A percentile compares a stretch with the other conserved stretches of the same genome.
phyloP scores from a whole-genome alignment of 2,329 filamentous ascomycete genomes.

The Hypomyces perniciosus region DNA sequence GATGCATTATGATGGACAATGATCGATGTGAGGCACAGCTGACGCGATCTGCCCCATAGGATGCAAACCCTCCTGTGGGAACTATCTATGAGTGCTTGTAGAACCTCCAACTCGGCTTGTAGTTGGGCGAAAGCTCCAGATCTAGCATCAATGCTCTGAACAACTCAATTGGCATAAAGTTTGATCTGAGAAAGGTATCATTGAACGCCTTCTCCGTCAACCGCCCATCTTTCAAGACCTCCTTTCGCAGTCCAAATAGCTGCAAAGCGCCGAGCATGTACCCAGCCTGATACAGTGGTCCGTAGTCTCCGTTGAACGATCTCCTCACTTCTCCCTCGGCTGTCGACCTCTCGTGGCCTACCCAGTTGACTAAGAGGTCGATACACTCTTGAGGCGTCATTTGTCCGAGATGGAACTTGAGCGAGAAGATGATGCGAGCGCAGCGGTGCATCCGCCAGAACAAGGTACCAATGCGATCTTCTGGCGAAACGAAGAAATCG shows the following conservation, averaged over 20 bases:
- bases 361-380: conserved; percentile 48
- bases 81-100: conserved; percentile 23
- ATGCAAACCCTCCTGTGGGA: background rate
- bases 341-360: conserved; percentile 53
- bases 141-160: conserved; percentile 42
- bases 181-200: conserved; percentile 44
- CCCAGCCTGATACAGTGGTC: conserved; percentile 52
- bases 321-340: conserved; percentile 56
- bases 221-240: conserved; percentile 34
- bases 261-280: conserved; percentile 57
- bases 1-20: no score
- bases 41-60: no score
- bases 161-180: conserved; percentile 50
- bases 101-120: conserved; percentile 45
- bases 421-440: conserved; percentile 51
- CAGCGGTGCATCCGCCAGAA: conserved; percentile 61
- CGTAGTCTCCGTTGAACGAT: conserved; percentile 50
- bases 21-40: no score
- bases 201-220: conserved; percentile 50
- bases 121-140: conserved; percentile 36
- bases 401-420: conserved; percentile 51
- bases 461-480: conserved; percentile 50
- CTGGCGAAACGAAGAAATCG: conserved; percentile 43
- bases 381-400: conserved; percentile 50
- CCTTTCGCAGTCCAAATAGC: conserved; percentile 43